phyloP scores from a whole-genome alignment of 169 alveolate species.

The Eimeria necatrix region DNA sequence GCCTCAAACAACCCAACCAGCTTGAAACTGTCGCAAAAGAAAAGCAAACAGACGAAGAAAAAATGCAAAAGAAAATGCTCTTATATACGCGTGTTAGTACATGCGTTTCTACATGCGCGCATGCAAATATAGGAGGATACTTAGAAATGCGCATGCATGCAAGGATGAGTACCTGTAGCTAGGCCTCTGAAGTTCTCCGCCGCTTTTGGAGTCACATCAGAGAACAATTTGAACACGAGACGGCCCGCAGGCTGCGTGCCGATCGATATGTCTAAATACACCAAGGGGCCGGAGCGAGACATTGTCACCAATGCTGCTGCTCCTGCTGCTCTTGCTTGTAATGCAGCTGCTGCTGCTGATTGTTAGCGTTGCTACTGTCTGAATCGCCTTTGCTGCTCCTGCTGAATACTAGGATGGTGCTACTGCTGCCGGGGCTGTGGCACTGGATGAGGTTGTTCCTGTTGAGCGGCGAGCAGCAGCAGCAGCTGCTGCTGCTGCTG shows the following conservation, averaged over 20 bases:
- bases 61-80: too few species aligned
- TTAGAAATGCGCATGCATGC: neutral
- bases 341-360: neutral
- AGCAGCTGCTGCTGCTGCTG: constrained; percentile 37
- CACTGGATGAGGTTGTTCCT: neutral
- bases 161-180: constrained; percentile 90
- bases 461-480: neutral
- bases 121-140: neutral
- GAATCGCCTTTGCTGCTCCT: too few species aligned
- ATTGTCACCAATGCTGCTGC: neutral
- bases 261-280: constrained; percentile 73
- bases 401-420: neutral
- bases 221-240: constrained; percentile 91
- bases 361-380: neutral
- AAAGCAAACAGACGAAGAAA: too few species aligned
- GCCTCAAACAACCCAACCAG: too few species aligned
- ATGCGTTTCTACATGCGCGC: neutral
- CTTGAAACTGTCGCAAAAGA: too few species aligned
- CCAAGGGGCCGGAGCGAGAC: constrained; percentile 30
- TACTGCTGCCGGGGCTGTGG: neutral
- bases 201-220: constrained; percentile 96
- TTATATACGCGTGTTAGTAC: neutral
- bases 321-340: neutral
- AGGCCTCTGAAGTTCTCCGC: constrained; percentile 96
- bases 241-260: constrained; percentile 79